Base-by-base conservation (phyloP, 805 yeast genomes). In the Saccharomyces cerevisiae region DNA sequence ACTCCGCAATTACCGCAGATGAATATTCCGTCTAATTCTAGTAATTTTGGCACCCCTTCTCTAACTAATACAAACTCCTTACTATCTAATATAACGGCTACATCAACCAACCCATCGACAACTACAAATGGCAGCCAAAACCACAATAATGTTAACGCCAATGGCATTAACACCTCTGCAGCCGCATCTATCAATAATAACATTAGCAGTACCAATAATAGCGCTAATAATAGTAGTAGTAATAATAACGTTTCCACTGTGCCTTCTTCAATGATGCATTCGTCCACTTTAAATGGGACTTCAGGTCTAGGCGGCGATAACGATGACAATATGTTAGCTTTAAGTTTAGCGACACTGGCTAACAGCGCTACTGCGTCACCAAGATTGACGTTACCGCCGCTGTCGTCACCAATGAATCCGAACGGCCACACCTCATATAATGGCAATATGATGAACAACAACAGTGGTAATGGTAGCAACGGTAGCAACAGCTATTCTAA, bases 281-380 rank as follows among this genome's bases (percentile, higher is more conserved):
- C 43, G 24, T 36, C 43, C 43, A 36, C 43, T 58, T 57, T 5
- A 57, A 57, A 6, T 46, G 56, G 26, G 51, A 55, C n/a, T 59
- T 57, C 49, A 21, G 43, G 43, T 17, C 24, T 36, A 36, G 43
- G 43, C 17, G 43, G 43, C 11, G 66, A 62, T 47, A 58, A 61
- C 36, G 66, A 62, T 31, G 66, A 62, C 52, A 62, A 62, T 48
- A 61, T 62, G 65, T 49, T 62, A 30, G 66, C 66, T 6, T 52
- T 62, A 29, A 61, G 64, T 29, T 53, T 62, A 36, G 64, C 66
- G 6, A 60, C 64, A 2, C 60, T 62, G 64, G 66, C 66, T 10
- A 59, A 59, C 32, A 61, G 63, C 30, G 63, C 63, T 6, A 60
- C 63, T 6, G 60, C 65, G 2, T 61, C 65, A 10, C 66, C 66